phyloP scores from a whole-genome alignment of 2,329 filamentous ascomycete genomes.

The Talaromyces sp. region DNA sequence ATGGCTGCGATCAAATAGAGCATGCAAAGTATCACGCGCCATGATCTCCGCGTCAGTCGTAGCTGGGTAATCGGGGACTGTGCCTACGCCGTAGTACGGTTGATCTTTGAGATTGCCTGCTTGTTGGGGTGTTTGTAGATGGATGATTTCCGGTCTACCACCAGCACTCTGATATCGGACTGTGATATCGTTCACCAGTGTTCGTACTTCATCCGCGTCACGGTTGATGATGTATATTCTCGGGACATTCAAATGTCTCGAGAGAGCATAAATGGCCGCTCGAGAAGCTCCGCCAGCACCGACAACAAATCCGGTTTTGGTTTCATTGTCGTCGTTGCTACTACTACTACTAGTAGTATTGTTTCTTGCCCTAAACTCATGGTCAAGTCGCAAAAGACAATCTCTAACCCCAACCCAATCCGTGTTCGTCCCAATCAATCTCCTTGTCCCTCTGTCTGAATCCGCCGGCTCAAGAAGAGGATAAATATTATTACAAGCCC shows the following conservation, averaged over 20 bases:
- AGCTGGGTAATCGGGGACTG: neutral
- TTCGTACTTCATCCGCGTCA: neutral
- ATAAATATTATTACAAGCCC: conserved; percentile 3
- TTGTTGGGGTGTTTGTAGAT: neutral
- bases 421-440: neutral
- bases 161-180: neutral
- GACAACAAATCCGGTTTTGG: neutral
- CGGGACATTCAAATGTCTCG: neutral
- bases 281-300: neutral
- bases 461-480: neutral
- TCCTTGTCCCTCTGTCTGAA: neutral
- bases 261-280: neutral
- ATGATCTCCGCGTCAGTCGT: neutral
- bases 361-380: neutral
- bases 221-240: conserved; percentile 1
- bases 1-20: neutral
- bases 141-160: neutral
- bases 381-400: neutral
- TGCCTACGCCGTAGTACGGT: neutral
- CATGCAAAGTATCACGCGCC: neutral
- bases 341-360: no score
- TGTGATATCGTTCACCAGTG: neutral
- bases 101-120: neutral
- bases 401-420: neutral
- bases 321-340: neutral